phyloP scores from a whole-genome alignment of 345 rosid species.

The Euphorbia pulcherrima region DNA sequence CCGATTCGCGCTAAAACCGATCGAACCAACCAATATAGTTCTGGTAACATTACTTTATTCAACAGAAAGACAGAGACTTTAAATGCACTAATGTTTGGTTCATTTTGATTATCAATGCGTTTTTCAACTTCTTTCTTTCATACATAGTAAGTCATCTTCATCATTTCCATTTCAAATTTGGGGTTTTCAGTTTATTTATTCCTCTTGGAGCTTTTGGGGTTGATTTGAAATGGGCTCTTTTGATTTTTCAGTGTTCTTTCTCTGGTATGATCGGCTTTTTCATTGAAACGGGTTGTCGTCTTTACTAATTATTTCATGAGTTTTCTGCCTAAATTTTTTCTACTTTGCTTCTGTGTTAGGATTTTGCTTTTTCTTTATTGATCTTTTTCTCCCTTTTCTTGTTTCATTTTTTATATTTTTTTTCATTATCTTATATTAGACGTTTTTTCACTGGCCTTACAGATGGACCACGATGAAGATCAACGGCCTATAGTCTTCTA shows the following conservation, averaged over 20 bases:
- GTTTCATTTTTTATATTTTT: background rate
- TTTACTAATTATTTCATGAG: background rate
- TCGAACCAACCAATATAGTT: no score
- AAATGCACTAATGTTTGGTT: conserved; percentile 16
- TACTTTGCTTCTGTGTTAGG: background rate
- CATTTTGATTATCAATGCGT: conserved; percentile 15
- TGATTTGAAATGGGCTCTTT: background rate
- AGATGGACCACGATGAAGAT: conserved; percentile 51
- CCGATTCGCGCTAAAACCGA: no score
- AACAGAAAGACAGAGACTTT: background rate
- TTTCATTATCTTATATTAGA: background rate
- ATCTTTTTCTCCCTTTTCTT: no score
- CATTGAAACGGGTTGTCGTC: conserved; percentile 9
- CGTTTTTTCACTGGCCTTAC: conserved; percentile 15
- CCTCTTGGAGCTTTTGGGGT: conserved; percentile 1
- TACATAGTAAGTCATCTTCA: conserved; percentile 22
- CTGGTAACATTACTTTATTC: background rate
- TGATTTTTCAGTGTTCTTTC: background rate
- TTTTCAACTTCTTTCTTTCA: conserved; percentile 11
- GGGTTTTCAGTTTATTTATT: conserved; percentile 7
- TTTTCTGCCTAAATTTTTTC: background rate
- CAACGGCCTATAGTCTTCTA: conserved; percentile 20
- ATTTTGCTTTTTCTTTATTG: background rate
- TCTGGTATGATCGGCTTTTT: background rate
- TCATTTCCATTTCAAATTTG: background rate